phyloP scores from a whole-genome alignment of 2,329 filamentous ascomycete species.

The Thermothelomyces thermophilus region DNA sequence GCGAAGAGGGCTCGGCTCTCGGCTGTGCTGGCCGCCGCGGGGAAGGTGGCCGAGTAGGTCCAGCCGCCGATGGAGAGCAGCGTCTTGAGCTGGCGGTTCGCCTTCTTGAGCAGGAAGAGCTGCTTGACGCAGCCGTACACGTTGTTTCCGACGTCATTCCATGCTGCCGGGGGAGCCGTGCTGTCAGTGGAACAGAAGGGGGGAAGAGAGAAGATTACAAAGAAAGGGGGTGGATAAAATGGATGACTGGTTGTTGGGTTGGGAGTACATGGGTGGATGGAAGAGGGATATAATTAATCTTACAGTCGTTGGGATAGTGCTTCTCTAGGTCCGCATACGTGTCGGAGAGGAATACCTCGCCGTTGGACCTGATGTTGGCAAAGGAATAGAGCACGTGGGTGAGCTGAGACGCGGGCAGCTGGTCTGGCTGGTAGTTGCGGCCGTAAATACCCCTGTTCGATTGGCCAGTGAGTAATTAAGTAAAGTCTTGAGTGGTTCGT shows the following conservation, averaged over 20 bases:
- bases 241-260: too few species aligned
- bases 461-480: neutral
- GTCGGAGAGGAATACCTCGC: slow-evolving; percentile 68
- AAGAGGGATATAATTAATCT: slow-evolving; percentile 20
- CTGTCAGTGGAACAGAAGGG: too few species aligned
- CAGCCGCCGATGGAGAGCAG: slow-evolving; percentile 79
- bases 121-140: slow-evolving; percentile 79
- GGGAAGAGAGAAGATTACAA: too few species aligned
- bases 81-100: slow-evolving; percentile 69
- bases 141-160: slow-evolving; percentile 61
- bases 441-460: slow-evolving; percentile 39
- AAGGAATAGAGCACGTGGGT: slow-evolving; percentile 79
- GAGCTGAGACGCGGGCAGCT: slow-evolving; percentile 62
- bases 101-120: slow-evolving; percentile 68
- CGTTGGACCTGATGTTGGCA: slow-evolving; percentile 64
- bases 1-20: slow-evolving; percentile 62
- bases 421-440: slow-evolving; percentile 62
- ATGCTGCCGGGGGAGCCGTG: slow-evolving; percentile 32
- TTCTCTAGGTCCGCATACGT: slow-evolving; percentile 65
- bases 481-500: too few species aligned
- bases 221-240: too few species aligned
- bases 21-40: slow-evolving; percentile 56
- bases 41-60: slow-evolving; percentile 75
- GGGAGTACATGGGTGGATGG: neutral
- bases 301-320: slow-evolving; percentile 63